Evolutionary conservation across 768 basidiomycete genomes (phyloP), one percentile per base, ranked within the genome.

Genomic region (Lactarius sp.): DNA sequence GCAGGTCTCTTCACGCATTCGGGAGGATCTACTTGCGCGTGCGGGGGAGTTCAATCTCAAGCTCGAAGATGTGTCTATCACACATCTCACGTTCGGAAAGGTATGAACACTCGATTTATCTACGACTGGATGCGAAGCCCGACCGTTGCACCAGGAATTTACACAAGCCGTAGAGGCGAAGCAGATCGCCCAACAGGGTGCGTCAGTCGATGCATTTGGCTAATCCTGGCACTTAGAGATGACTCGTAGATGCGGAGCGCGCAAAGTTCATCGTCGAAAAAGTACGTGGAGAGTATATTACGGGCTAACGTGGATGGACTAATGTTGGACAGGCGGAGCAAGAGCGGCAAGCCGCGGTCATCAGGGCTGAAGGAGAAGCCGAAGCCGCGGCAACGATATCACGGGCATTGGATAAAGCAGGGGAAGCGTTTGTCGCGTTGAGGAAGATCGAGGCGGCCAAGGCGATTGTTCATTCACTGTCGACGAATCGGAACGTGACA

Each of bases 191-290:
- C 97, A 99, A 75, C 97, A 99, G 83, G 92, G 92, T 92, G 69
- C 53, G 78, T 31, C 52, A 10, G 14, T 47, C 18, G 18, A 16
- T 39, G n/a, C 33, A 20, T 14, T 56, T 41, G 31, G 4, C 42
- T 41, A 9, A 52, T 37, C 9, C 27, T 27, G 7, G 16, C 27
- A 34, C 62, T 69, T 6, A 64, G 31, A 61, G 10, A 27, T 39
- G 31, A 18, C 37, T 13, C 44, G 34, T 69, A 94, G 96, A 98
- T 77, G 97, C 97, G 66, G 97, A 99, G 78, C 86, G 97, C 39
- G 97, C 97, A 61, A 98, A 98, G 76, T 99, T 98, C 75, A 91
- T 98, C 68, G 97, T 99, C 66, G 97, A 99, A 79, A 98, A 97
- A 83, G 94, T 92, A 64, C 60, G 79, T 70, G 50, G 12, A 16